phyloP scores from a whole-genome alignment of 169 alveolate genomes.

The Ichthyophthirius multifiliis region DNA sequence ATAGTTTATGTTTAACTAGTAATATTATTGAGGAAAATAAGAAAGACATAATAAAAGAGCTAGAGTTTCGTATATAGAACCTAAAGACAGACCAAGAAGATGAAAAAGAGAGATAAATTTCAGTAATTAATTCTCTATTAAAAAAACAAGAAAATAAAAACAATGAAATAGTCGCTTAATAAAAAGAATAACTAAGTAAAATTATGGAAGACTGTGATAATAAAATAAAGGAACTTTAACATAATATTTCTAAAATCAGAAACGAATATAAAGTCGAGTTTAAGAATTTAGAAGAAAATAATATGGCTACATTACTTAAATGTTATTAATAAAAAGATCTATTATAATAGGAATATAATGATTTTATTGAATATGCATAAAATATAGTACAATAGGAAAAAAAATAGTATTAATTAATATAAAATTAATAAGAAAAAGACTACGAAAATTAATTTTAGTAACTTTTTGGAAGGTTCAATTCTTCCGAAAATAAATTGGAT shows the following conservation, averaged over 20 bases:
- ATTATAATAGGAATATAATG: background rate
- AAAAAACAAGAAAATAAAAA: constrained; percentile 14
- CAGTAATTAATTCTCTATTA: background rate
- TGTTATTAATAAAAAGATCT: constrained; percentile 23
- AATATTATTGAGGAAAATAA: constrained; percentile 5
- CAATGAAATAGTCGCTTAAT: background rate
- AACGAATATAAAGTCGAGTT: background rate
- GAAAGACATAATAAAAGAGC: constrained; percentile 27
- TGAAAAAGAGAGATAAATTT: constrained; percentile 23
- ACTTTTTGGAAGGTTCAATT: background rate
- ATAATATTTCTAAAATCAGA: background rate
- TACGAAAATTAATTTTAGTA: background rate
- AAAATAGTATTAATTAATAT: background rate
- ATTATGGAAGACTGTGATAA: constrained; percentile 25
- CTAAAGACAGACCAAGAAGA: constrained; percentile 33
- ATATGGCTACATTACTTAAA: background rate
- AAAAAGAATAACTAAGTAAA: constrained; percentile 24
- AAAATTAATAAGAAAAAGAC: background rate
- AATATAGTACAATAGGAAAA: background rate
- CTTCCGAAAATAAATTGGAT: background rate
- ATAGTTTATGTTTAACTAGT: constrained; percentile 16
- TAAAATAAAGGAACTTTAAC: background rate
- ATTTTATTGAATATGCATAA: background rate
- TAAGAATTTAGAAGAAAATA: constrained; percentile 16
- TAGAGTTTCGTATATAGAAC: constrained; percentile 33